Evolutionary conservation across 2,329 filamentous ascomycete genomes (phyloP), one percentile per base, ranked within the genome.

Genomic region (Botrytis sinoallii): DNA sequence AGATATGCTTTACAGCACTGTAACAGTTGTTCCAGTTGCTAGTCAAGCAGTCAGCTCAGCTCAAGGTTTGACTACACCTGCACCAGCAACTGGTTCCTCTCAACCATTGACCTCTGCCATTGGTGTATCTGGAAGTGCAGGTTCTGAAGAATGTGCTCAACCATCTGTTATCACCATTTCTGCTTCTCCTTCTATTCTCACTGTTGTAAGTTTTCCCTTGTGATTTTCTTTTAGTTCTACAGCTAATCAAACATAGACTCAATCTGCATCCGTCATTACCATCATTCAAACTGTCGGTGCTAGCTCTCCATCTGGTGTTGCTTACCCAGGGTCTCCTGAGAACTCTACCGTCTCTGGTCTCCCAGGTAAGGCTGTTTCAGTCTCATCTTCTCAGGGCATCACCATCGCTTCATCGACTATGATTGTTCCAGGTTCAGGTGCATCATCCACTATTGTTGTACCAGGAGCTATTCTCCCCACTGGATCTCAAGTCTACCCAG

Each of bases 21-120:
- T 66, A 4, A 72, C 70, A 16, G 61, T 72, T 20, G 20, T 72
- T 12, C 70, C 70, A n/a, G 38, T 72, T 70, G 57, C 68, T n/a
- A 35, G 29, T 52, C 42, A 71, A 71, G 44, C 69, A 71, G 44
- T 22, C 16, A 48, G 57, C 42, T 64, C 69, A 38, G 40, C n/a
- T 16, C 40, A 63, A 65, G 57, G 69, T 42, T 22, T 57, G 18
- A 64, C 59, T 38, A 64, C 57, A 16, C 10, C 69, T 35, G 22
- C 69, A 7, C 42, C 57, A 71, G 69, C 22, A 25, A 42, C 42
- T 64, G 69, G 42, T 35, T 70, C 66, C 6, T 35, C 68, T 64
- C 42, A 63, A 29, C 55, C 55, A 63, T 70, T 25, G 22, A 38
- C 44, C 32, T 67, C 65, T 20, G 57, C 29, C 14, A 25, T 20